Percentiles rank a stretch among this genome's conserved stretches.
phyloP scores from a whole-genome alignment of 2,329 filamentous ascomycete species.

The Cordyceps militaris region DNA sequence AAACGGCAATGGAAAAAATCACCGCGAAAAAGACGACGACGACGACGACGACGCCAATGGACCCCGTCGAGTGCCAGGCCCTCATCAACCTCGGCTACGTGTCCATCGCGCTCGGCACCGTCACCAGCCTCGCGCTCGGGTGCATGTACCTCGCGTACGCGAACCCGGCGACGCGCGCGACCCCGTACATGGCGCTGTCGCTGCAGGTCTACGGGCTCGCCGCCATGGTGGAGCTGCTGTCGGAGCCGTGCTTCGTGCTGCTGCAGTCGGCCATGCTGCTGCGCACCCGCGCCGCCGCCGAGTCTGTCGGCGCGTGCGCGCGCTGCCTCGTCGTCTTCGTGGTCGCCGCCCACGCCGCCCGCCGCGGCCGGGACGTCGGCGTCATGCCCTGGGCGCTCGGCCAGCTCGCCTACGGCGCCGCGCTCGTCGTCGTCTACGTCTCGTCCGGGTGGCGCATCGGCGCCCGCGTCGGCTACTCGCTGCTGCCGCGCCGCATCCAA shows the following conservation, averaged over 20 bases:
- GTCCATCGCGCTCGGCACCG: conserved; percentile 59
- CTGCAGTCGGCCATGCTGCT: conserved; percentile 78
- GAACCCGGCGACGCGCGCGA: conserved; percentile 40
- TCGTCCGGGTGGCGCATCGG: conserved; percentile 53
- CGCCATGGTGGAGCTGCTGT: conserved; percentile 65
- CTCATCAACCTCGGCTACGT: conserved; percentile 86
- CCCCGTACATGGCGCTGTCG: conserved; percentile 54
- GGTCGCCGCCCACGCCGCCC: conserved; percentile 57
- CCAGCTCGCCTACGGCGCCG: conserved; percentile 67
- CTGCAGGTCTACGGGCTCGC: conserved; percentile 50
- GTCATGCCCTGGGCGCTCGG: conserved; percentile 85
- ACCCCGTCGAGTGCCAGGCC: conserved; percentile 51
- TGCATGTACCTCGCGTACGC: conserved; percentile 57
- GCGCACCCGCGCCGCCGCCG: conserved; percentile 71
- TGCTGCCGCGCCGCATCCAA: conserved; percentile 45
- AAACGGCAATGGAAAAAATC: too few species aligned
- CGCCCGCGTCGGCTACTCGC: conserved; percentile 56
- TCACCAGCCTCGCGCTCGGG: conserved; percentile 58
- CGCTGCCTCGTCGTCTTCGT: conserved; percentile 71
- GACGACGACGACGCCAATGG: not conserved
- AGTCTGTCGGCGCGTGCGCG: conserved; percentile 71
- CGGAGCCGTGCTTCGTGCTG: conserved; percentile 84
- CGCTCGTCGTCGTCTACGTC: conserved; percentile 64
- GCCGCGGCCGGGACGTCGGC: conserved; percentile 49
- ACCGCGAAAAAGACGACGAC: conserved; percentile 11